Percentiles rank a stretch among this genome's conserved stretches.
Conservation (phyloP, 2,329 filamentous ascomycete genomes). For the Daldinia eschscholtzii region DNA sequence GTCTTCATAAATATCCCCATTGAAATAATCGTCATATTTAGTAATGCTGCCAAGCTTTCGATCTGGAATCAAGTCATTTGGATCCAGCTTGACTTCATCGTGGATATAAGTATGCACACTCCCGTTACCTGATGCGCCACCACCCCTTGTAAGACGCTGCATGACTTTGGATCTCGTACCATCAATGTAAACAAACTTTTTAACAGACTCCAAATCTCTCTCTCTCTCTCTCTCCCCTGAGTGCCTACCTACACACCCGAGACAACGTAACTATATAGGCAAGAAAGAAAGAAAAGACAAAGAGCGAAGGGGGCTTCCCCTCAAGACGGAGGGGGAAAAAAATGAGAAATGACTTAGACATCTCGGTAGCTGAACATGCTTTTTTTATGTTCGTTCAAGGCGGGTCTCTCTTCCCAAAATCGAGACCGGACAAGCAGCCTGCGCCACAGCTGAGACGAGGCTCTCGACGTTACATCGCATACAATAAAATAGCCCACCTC, state of each 20-base stretch:
- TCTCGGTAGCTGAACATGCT: constrained; percentile 25
- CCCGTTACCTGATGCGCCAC: constrained; percentile 1
- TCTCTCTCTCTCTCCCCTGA: too few species aligned
- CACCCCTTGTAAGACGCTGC: constrained; percentile 8
- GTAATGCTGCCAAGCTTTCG: constrained; percentile 20
- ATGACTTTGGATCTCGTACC: constrained; percentile 3
- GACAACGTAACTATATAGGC: background rate
- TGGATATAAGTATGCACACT: background rate
- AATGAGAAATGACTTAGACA: constrained; percentile 21
- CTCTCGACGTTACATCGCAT: constrained; percentile 40
- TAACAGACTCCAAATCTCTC: background rate
- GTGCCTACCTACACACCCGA: constrained; percentile 6
- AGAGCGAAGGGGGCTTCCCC: background rate
- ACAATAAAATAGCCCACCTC: constrained; percentile 11
- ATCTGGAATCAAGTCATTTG: constrained; percentile 36
- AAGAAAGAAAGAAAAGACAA: background rate
- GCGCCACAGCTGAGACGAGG: constrained; percentile 37
- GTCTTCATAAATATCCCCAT: constrained; percentile 39
- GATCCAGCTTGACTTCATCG: background rate
- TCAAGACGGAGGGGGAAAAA: background rate
- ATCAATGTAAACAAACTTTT: constrained; percentile 1
- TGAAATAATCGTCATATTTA: constrained; percentile 37
- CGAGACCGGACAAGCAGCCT: constrained; percentile 26
- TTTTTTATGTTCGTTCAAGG: constrained; percentile 25
- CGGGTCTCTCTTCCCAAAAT: constrained; percentile 37